Base-by-base conservation (phyloP, 2,329 filamentous ascomycete genomes). In the Fusarium sterilihyphosum region DNA sequence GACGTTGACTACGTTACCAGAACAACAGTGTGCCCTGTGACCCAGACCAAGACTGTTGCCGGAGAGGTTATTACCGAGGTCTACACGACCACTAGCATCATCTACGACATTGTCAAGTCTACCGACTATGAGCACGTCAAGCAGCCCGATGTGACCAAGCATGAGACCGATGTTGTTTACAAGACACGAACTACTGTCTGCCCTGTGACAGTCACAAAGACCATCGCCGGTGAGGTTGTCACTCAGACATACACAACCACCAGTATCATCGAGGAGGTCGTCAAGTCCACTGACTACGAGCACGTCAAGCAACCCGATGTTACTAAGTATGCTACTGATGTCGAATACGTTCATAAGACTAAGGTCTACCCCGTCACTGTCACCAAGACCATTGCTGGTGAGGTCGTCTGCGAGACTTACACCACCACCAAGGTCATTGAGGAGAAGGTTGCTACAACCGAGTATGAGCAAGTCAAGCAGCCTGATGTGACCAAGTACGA, bases 1-100 rank as follows among this genome's bases (percentile, higher is more conserved):
- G 65, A 80, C 70, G 79, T 83, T 17, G 81, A 80, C 13, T 84
- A 85, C 74, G 81, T 79, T 14, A 87, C 85, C 22, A 58, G 81
- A 43, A 88, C 87, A 24, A 83, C 81, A 9, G 79, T 86, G 7
- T 86, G 83, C 79, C 85, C 86, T 13, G 77, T 87, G 20, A 83
- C 83, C 8, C 77, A 80, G 9, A 84, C 82, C 8, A 83, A 82
- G 26, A 81, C 81, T 3, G 81, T 79, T 33, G 61, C 64, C 14
- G 77, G 79, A 7, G 73, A 79, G 59, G 72, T 77, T 8, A 60
- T 73, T 18, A 80, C 77, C 14, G 66, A 78, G 40, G 79, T 78
- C 18, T 78, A 81, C 65, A 81, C 78, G 3, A 77, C 76, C n/a
- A 80, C 79, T 31, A 77, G 76, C 26, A 74, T 76, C 37, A 59